Evolutionary conservation across 768 basidiomycete species (phyloP), one percentile per base, ranked within the genome.

Genomic region (Suillus lakei): DNA sequence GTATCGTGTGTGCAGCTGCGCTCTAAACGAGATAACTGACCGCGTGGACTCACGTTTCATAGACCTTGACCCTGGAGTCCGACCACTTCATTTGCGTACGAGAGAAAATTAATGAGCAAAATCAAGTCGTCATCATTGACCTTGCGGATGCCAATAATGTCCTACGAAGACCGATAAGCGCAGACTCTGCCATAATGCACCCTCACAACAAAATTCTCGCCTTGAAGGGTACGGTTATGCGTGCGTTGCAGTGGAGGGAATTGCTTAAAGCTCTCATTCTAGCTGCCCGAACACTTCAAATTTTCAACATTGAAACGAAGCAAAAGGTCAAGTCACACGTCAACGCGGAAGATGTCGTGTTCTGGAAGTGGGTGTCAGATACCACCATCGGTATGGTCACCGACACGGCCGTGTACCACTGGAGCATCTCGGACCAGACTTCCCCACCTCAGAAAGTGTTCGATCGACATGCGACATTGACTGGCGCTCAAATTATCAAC

Each of bases 171-270:
- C 96, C 96, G 67, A 99, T 99, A 74, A 92, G 93, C 30, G 98
- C 98, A n/a, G 98, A 99, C 77, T 95, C 94, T 44, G 97, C 98
- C 64, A 98, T 99, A 71, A 99, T 99, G 97, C 96, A 98, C 75
- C 95, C 94, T 48, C 88, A 86, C 66, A 89, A 97, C 82, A 99
- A 98, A 87, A 95, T 99, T 78, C 87, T 99, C 64, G 98, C 98
- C 4, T 78, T 99, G 60, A 96, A 95, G 85, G 91, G 96, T 91
- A 12, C 62, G 66, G 62, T 36, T 39, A 26, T 39, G 32, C 32
- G 23, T 13, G 16, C 55, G 16, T 43, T 36, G 7, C 60, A 16
- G 23, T 67, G 56, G 41, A 16, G 21, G 13, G 50, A 21, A 56
- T 10, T 15, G 46, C 69, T 60, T 72, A 66, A 64, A 39, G 48